Evolutionary conservation across 2,329 filamentous ascomycete species (phyloP).

Genomic region (Thermochaetoides dissita): DNA sequence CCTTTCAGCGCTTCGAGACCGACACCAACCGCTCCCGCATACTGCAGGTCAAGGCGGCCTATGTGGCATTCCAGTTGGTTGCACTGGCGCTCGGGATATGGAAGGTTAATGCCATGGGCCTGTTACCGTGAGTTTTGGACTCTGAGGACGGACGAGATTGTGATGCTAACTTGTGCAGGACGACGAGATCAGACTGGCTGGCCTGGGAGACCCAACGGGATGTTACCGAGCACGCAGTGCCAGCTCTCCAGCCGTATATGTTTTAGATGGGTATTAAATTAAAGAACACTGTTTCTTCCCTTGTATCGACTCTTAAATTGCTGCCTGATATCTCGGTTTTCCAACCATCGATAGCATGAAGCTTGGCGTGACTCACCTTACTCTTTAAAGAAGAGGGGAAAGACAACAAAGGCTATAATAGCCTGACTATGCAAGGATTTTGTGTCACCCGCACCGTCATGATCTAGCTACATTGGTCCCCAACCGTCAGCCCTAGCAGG

Average conservation of each 20-base stretch:
- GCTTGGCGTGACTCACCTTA: no score
- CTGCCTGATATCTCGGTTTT: no score
- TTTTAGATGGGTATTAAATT: no score
- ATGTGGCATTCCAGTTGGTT: constrained; percentile 73
- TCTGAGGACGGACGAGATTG: neutral
- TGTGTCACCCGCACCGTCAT: no score
- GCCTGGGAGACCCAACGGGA: constrained; percentile 77
- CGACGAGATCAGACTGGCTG: constrained; percentile 92
- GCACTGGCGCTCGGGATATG: constrained; percentile 77
- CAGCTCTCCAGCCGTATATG: constrained; percentile 34
- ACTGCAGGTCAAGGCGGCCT: constrained; percentile 72
- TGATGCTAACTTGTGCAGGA: constrained; percentile 39
- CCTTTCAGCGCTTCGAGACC: constrained; percentile 85
- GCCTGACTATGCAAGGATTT: no score
- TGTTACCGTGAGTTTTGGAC: constrained; percentile 61
- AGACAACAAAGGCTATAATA: no score
- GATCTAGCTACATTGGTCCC: no score
- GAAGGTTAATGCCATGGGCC: constrained; percentile 94
- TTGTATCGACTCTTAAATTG: no score
- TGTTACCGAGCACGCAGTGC: constrained; percentile 51
- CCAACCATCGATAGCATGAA: no score
- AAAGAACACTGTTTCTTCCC: no score
- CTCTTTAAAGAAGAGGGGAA: no score
- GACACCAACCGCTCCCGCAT: constrained; percentile 61
- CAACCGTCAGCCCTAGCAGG: no score